Evolutionary conservation across 176 grass and related monocot genomes (phyloP).

Genomic region (Juncus effusus): DNA sequence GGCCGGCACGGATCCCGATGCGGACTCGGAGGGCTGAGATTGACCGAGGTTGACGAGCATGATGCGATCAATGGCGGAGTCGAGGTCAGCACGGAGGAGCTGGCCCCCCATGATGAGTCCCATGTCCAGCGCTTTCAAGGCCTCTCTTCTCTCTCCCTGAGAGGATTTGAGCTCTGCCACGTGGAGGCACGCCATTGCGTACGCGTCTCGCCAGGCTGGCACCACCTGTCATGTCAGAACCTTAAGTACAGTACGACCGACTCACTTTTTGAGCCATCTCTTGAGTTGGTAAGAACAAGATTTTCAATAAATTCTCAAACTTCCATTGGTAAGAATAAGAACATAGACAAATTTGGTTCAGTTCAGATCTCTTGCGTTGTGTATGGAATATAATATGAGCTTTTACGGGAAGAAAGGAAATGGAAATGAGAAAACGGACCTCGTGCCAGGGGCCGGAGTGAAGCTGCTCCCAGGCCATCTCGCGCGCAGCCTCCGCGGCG

Average conservation of each 20-base stretch:
- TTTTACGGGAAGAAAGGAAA: too few relatives aligned
- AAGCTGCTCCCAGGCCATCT: slow-evolving; percentile 99
- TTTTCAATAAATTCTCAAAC: too few relatives aligned
- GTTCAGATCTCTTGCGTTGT: too few relatives aligned
- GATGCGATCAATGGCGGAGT: slow-evolving; percentile 44
- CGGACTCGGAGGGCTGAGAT: slow-evolving; percentile 1
- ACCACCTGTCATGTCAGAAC: slow-evolving; percentile 36
- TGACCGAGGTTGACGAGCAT: slow-evolving; percentile 3
- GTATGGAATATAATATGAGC: too few relatives aligned
- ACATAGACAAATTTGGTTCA: too few relatives aligned
- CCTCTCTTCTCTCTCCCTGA: slow-evolving; percentile 39
- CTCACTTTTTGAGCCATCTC: slow-evolving; percentile 86
- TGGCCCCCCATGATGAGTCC: slow-evolving; percentile 88
- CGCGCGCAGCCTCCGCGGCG: slow-evolving; percentile 73
- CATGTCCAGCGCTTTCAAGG: slow-evolving; percentile 80
- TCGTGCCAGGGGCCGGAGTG: slow-evolving; percentile 70
- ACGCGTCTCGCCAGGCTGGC: slow-evolving; percentile 64
- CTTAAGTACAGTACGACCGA: slow-evolving; percentile 48
- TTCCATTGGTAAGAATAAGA: too few relatives aligned
- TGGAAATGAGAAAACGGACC: slow-evolving; percentile 3
- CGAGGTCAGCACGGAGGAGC: slow-evolving; percentile 65
- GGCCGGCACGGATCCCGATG: neutral
- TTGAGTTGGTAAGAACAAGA: too few relatives aligned
- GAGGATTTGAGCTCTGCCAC: slow-evolving; percentile 47
- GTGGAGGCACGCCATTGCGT: slow-evolving; percentile 83